A percentile compares a stretch with the other conserved stretches of the same genome.
Conservation (phyloP, 306 rosid species). For the Arachis stenosperma region DNA sequence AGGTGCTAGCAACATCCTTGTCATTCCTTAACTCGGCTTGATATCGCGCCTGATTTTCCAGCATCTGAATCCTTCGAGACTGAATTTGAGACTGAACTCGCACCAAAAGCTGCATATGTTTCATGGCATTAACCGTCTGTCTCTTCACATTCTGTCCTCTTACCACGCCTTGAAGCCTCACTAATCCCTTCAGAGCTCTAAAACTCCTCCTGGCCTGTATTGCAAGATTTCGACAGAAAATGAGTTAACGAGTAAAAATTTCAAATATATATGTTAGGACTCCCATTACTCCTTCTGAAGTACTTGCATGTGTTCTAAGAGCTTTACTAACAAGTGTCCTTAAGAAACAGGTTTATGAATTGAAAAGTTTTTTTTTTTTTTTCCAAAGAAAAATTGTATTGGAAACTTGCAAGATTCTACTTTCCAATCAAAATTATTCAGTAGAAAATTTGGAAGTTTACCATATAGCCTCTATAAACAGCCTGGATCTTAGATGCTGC, state of each 20-base stretch:
- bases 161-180: constrained; percentile 98
- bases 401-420: neutral
- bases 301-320: no score
- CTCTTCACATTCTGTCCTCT: constrained; percentile 98
- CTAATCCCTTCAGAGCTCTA: constrained; percentile 92
- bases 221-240: constrained; percentile 25
- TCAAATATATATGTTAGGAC: no score
- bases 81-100: constrained; percentile 97
- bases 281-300: no score
- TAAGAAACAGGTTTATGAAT: neutral
- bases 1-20: constrained; percentile 60
- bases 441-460: constrained; percentile 46
- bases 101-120: constrained; percentile 91
- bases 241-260: no score
- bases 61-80: constrained; percentile 89
- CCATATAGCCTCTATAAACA: constrained; percentile 84
- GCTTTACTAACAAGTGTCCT: neutral
- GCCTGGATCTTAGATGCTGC: constrained; percentile 93
- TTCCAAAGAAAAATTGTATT: neutral
- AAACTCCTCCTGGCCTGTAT: constrained; percentile 90
- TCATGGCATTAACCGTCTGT: constrained; percentile 92
- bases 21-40: constrained; percentile 74
- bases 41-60: constrained; percentile 80
- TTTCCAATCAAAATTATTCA: neutral
- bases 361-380: neutral